Evolutionary conservation across 2,329 filamentous ascomycete species (phyloP), one percentile per base, ranked within the genome.

Genomic region (Pseudogymnoascus sp.): DNA sequence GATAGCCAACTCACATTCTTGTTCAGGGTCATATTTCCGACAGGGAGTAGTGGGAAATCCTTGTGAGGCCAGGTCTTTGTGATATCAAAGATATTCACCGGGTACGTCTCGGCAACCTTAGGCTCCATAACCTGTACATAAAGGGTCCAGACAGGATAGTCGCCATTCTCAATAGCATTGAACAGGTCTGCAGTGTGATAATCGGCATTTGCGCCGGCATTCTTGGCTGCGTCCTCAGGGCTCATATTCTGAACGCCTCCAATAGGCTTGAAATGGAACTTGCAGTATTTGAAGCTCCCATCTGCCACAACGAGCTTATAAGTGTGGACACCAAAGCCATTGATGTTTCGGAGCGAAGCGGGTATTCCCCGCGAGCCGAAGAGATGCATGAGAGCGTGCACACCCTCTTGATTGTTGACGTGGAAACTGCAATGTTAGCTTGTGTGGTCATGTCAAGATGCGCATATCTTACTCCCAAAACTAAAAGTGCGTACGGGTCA

Each of bases 121-220:
- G 81, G 79, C 5, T 77, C 75, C 76, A 86, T 84, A 40, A 82
- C 76, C 70, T 86, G 82, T 1, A 85, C 70, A 65, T 78, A 80
- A 6, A 83, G 70, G 6, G 78, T 80, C 83, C 83, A 84, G 2
- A 72, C 74, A 0, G 81, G 80, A 61, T 72, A 78, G 26, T 82
- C 72, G 5, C 79, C 77, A 3, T 67, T 66, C 33, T 77, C 75
- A 63, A 83, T 83, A 0, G 79, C 74, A 2, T 80, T 73, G 66
- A 69, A 78, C 2, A 79, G 66, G 62, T 79, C 77, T 37, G 72
- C 68, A 26, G 70, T 67, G 59, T 74, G 72, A 65, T 74, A 73
- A 64, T 78, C 75, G 0, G 76, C 75, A 40, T 75, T 69, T 38
- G 70, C 66, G 4, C 75, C 74, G 2, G 73, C 72, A 6, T 77